Base-by-base conservation (phyloP, 1,284 basidiomycete species). In the Trichosporon ovoides region DNA sequence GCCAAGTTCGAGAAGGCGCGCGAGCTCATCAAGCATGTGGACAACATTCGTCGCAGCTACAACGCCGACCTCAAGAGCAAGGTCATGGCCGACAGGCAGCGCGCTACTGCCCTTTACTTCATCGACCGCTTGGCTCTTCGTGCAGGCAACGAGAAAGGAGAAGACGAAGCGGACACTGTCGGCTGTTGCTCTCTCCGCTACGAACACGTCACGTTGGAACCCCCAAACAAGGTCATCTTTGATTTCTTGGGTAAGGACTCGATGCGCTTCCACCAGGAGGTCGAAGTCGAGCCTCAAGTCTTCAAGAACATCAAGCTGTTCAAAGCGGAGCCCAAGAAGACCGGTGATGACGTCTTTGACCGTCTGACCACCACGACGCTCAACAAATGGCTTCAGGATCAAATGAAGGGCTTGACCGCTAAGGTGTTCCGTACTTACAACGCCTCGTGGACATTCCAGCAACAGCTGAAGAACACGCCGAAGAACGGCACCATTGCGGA, bases 401-500 rank as follows among this genome's bases (percentile, higher is more conserved):
- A 95, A 75, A 98, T 97, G 93, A 89, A 92, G 66, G 94, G 94
- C 16, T 82, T 98, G 22, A 94, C 93, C 1, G 93, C 93, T 56
- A 98, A 97, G 76, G 93, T 98, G 20, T 98, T 98, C 83, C 93
- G 93, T 91, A 98, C 93, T 57, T 98, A 90, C 80, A 98, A 98
- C 72, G 93, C 93, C 16, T 97, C 93, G 28, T 86, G 85, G 77
- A 95, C 93, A 2, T 95, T 97, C 81, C 91, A 96, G 73, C 80
- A 88, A 52, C 86, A 95, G 66, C 80, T 97, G 58, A 88, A 91
- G 67, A 84, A 85, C 62, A 87, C 84, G 3, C 85, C 90, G 1
- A 80, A 82, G 66, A 81, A 85, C 65, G 86, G 84, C 1, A 86
- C 87, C 0, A 81, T 91, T 10, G 88, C 92, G 66, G 92, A 97